Conservation (phyloP, 2,329 filamentous ascomycete species). For the Chrysosporium queenslandicum region DNA sequence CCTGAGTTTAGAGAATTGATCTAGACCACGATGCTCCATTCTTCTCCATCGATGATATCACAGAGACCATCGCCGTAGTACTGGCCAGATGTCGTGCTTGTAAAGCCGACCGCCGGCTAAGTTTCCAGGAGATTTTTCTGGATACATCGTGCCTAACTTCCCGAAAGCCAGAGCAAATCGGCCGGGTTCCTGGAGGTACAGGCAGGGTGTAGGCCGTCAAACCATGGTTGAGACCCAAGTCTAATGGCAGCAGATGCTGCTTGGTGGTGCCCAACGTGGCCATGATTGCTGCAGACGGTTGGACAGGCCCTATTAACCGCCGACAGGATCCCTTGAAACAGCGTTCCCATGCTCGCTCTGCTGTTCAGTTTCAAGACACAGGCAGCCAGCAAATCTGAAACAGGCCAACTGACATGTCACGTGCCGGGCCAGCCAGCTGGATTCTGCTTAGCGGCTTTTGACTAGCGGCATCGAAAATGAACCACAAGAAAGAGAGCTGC, state of each 20-base stretch:
- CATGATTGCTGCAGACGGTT: neutral
- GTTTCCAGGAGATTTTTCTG: neutral
- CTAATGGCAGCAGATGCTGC: neutral
- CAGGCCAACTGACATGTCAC: conserved; percentile 1
- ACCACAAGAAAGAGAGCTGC: conserved; percentile 6
- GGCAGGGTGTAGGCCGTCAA: neutral
- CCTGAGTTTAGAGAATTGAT: neutral
- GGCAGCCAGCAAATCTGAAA: conserved; percentile 1
- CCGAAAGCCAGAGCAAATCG: neutral
- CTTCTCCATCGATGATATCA: conserved; percentile 6
- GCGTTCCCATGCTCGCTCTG: neutral
- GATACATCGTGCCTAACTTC: neutral
- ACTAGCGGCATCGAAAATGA: conserved; percentile 10
- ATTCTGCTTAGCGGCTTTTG: conserved; percentile 9
- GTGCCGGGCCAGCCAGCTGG: conserved; percentile 3
- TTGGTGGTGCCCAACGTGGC: no score
- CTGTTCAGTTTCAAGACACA: neutral
- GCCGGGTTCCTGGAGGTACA: conserved; percentile 1
- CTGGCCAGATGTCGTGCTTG: neutral
- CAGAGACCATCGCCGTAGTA: neutral
- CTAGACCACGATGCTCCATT: neutral
- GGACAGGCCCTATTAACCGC: neutral
- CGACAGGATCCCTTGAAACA: neutral
- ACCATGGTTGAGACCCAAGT: conserved; percentile 3
- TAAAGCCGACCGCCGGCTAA: neutral